A percentile compares a stretch with the other conserved stretches of the same genome.
Evolutionary conservation across 345 rosid species (phyloP).

Genomic region (Reutealis trisperma): DNA sequence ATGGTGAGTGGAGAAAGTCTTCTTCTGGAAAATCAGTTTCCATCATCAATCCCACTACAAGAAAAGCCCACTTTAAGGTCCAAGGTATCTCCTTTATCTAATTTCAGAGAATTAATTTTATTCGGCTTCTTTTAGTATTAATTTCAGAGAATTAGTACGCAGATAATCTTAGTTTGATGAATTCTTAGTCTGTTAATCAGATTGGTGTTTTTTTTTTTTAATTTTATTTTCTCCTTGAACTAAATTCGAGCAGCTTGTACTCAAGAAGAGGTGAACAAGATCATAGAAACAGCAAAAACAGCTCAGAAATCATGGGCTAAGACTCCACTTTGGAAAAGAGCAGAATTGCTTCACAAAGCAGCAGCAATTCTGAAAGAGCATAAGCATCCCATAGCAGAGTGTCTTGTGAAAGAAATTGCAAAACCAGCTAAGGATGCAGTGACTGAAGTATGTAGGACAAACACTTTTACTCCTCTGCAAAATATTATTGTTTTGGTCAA

Average conservation of each 20-base stretch:
- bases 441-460: slow-evolving; percentile 54
- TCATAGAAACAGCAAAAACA: slow-evolving; percentile 71
- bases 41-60: slow-evolving; percentile 77
- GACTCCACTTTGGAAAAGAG: slow-evolving; percentile 96
- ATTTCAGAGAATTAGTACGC: background rate
- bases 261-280: slow-evolving; percentile 90
- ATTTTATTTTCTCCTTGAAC: background rate
- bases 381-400: slow-evolving; percentile 80
- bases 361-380: slow-evolving; percentile 85
- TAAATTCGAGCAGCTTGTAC: slow-evolving; percentile 60
- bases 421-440: slow-evolving; percentile 95
- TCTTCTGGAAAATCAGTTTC: slow-evolving; percentile 75
- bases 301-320: slow-evolving; percentile 94
- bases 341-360: slow-evolving; percentile 92
- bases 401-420: slow-evolving; percentile 93
- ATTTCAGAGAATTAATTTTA: background rate
- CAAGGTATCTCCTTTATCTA: slow-evolving; percentile 53
- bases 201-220: background rate
- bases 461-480: background rate
- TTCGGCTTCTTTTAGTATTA: background rate
- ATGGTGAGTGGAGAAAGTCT: slow-evolving; percentile 84
- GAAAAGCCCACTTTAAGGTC: slow-evolving; percentile 82
- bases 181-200: background rate
- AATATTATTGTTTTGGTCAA: background rate
- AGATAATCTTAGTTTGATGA: background rate